A percentile compares a stretch with the other conserved stretches of the same genome.
Evolutionary conservation across 768 basidiomycete genomes (phyloP).

Genomic region (Tricholoma sp.): DNA sequence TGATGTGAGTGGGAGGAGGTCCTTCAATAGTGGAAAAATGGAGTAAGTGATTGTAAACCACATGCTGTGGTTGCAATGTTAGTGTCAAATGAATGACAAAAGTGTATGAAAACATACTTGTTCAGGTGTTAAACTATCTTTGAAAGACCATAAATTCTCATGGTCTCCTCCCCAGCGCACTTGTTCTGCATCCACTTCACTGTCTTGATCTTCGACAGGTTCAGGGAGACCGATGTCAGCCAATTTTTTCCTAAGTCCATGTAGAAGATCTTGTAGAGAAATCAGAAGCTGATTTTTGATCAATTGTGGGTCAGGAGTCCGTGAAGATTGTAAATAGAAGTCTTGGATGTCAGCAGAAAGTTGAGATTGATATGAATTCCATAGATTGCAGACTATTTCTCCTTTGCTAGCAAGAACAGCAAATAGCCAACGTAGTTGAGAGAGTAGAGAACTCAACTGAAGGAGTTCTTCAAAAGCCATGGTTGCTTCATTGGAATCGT

Average conservation of each 20-base stretch:
- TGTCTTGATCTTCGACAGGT: too few relatives aligned
- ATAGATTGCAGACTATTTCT: constrained; percentile 6
- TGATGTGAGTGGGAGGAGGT: constrained; percentile 1
- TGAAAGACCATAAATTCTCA: not conserved
- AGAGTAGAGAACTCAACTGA: constrained; percentile 22
- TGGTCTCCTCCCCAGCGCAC: not conserved
- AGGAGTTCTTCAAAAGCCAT: constrained; percentile 32
- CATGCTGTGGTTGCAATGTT: not conserved
- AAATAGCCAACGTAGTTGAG: constrained; percentile 34
- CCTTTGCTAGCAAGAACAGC: constrained; percentile 32
- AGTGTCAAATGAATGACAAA: constrained; percentile 6
- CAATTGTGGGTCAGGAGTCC: not conserved
- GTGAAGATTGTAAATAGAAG: too few relatives aligned
- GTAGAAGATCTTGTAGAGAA: not conserved
- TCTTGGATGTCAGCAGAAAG: constrained; percentile 1
- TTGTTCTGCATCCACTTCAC: too few relatives aligned
- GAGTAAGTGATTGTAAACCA: too few relatives aligned
- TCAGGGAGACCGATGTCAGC: too few relatives aligned
- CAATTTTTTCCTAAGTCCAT: not conserved
- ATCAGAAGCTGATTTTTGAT: not conserved
- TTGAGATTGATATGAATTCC: constrained; percentile 1
- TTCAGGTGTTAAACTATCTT: not conserved
- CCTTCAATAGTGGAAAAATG: too few relatives aligned
- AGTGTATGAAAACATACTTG: constrained; percentile 1
- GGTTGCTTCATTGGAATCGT: not conserved